Conservation (phyloP, 2,329 filamentous ascomycete genomes). For the Leptographium wingfieldii region DNA sequence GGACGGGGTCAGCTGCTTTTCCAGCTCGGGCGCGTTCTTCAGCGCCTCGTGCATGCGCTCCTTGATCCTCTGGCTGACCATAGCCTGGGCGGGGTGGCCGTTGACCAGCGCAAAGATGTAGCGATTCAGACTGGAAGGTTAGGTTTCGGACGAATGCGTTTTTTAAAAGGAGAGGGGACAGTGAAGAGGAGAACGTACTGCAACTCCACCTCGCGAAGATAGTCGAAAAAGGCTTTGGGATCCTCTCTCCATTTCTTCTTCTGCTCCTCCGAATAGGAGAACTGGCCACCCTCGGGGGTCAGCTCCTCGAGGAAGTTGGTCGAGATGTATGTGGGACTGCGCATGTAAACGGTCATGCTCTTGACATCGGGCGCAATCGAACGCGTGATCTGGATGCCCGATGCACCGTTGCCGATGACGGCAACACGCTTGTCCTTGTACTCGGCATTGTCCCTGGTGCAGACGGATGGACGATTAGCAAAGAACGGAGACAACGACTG, state of each 20-base stretch:
- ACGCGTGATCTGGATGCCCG: slow-evolving; percentile 8
- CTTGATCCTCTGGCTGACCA: slow-evolving; percentile 24
- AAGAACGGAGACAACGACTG: not conserved
- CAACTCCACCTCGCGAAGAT: not conserved
- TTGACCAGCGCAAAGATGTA: slow-evolving; percentile 22
- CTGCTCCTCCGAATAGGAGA: not conserved
- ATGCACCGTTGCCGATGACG: slow-evolving; percentile 3
- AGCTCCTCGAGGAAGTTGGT: not conserved
- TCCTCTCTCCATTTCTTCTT: not conserved
- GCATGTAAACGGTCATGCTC: slow-evolving; percentile 18
- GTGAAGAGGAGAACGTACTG: not conserved
- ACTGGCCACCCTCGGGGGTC: not conserved
- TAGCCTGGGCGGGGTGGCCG: slow-evolving; percentile 17
- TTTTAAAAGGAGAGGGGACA: not conserved
- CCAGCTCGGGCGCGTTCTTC: slow-evolving; percentile 28
- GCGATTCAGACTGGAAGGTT: slow-evolving; percentile 22
- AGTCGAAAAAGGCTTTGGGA: not conserved
- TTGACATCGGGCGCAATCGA: not conserved
- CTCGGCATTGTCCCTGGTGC: slow-evolving; percentile 7
- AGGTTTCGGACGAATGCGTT: not conserved
- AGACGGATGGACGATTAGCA: not conserved
- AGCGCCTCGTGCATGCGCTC: slow-evolving; percentile 18
- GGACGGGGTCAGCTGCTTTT: slow-evolving; percentile 27
- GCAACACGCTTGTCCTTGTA: slow-evolving; percentile 1
- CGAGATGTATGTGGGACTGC: slow-evolving; percentile 18